phyloP scores from a whole-genome alignment of 2,329 filamentous ascomycete genomes.

The Phialophora chinensis region DNA sequence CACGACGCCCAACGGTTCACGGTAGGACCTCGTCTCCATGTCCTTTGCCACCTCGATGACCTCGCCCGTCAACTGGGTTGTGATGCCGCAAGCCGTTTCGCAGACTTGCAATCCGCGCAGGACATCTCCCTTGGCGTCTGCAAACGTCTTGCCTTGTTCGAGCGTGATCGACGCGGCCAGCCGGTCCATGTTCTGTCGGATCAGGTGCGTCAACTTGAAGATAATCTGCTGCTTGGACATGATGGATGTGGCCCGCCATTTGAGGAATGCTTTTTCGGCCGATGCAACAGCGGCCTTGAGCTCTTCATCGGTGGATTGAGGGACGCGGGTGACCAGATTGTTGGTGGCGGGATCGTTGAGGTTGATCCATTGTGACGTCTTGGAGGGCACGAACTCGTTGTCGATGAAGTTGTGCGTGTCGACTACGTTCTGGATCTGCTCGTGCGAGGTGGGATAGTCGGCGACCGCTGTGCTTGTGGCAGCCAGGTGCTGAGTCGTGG shows the following conservation, averaged over 20 bases:
- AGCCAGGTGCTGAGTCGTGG: slow-evolving; percentile 60
- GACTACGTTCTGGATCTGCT: slow-evolving; percentile 59
- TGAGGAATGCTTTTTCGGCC: slow-evolving; percentile 67
- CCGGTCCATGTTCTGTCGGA: slow-evolving; percentile 69
- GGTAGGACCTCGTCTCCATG: slow-evolving; percentile 71
- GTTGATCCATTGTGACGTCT: slow-evolving; percentile 67
- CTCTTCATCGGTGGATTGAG: slow-evolving; percentile 69
- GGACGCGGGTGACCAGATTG: slow-evolving; percentile 69
- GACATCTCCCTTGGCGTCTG: slow-evolving; percentile 70
- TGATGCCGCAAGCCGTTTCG: slow-evolving; percentile 71
- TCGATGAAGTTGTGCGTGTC: slow-evolving; percentile 69
- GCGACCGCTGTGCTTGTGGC: slow-evolving; percentile 58
- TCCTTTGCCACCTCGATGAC: slow-evolving; percentile 73
- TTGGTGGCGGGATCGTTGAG: slow-evolving; percentile 70
- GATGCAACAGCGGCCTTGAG: slow-evolving; percentile 66
- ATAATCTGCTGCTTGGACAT: slow-evolving; percentile 68
- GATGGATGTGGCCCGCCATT: slow-evolving; percentile 66
- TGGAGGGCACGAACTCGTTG: slow-evolving; percentile 65
- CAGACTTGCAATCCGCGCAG: slow-evolving; percentile 70
- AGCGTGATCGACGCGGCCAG: slow-evolving; percentile 69
- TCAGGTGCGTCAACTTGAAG: slow-evolving; percentile 69
- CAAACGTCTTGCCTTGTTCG: slow-evolving; percentile 72
- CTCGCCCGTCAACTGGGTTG: slow-evolving; percentile 68
- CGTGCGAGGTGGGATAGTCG: slow-evolving; percentile 63
- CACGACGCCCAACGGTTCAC: slow-evolving; percentile 68